phyloP scores from a whole-genome alignment of 1,284 basidiomycete species.

The Marasmius tenuissimus region DNA sequence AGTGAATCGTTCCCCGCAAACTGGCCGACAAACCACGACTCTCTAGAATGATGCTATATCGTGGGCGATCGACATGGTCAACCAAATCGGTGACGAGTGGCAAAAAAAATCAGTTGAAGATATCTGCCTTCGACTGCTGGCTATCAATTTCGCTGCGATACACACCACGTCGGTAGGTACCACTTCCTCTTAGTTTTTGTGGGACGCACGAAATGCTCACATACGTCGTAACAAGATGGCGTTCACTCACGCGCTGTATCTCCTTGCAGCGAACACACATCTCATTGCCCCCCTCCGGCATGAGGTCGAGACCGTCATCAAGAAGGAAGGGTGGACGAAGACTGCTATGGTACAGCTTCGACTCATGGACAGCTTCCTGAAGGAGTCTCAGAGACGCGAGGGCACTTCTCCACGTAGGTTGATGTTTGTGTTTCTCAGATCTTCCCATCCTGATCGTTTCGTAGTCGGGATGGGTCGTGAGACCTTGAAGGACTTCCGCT shows the following conservation, averaged over 20 bases:
- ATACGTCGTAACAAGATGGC: slow-evolving; percentile 21
- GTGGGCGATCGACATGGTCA: slow-evolving; percentile 12
- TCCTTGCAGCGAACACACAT: slow-evolving; percentile 39
- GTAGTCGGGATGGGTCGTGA: slow-evolving; percentile 21
- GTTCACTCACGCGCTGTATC: slow-evolving; percentile 35
- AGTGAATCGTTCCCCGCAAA: too few relatives aligned
- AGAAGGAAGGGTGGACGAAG: slow-evolving; percentile 42
- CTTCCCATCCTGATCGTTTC: not conserved
- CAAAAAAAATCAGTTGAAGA: slow-evolving; percentile 17
- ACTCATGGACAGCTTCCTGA: slow-evolving; percentile 41
- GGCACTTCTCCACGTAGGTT: slow-evolving; percentile 13
- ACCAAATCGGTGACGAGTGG: too few relatives aligned
- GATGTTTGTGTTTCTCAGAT: not conserved
- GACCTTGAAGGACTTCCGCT: slow-evolving; percentile 25
- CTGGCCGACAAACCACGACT: too few relatives aligned
- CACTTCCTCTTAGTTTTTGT: slow-evolving; percentile 23
- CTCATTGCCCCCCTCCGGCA: slow-evolving; percentile 38
- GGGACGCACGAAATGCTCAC: slow-evolving; percentile 27
- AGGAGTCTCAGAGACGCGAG: slow-evolving; percentile 22
- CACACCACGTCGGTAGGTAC: slow-evolving; percentile 25
- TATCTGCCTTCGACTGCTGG: slow-evolving; percentile 18
- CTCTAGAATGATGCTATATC: slow-evolving; percentile 13
- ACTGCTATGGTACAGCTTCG: slow-evolving; percentile 34
- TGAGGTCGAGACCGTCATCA: slow-evolving; percentile 36
- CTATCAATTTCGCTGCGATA: slow-evolving; percentile 25